Evolutionary conservation across 2,329 filamentous ascomycete species (phyloP).

Genomic region (Colletotrichum salicis): DNA sequence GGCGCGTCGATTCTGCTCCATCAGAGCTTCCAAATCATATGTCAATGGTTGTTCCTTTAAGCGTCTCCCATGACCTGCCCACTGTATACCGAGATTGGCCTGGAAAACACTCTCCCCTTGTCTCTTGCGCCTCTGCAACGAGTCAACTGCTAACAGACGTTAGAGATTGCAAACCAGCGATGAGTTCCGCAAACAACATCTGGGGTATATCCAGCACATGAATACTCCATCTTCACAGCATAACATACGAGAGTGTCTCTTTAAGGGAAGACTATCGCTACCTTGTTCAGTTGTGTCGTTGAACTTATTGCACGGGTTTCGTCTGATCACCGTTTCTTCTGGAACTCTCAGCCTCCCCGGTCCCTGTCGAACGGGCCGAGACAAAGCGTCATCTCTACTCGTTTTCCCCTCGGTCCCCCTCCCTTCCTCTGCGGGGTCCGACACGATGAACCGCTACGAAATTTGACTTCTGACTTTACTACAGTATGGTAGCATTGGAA

Average conservation of each 20-base stretch:
- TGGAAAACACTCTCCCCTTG: background rate
- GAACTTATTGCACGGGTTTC: slow-evolving; percentile 3
- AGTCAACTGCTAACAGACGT: background rate
- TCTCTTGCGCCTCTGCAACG: background rate
- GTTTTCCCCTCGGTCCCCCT: background rate
- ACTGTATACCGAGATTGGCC: too few relatives aligned
- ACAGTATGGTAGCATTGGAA: background rate
- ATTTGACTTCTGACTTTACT: slow-evolving; percentile 1
- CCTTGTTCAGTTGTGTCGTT: background rate
- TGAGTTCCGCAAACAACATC: background rate
- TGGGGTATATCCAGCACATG: background rate
- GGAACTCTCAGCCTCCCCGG: slow-evolving; percentile 8
- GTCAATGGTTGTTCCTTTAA: background rate
- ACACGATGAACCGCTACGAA: background rate
- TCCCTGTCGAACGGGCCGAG: slow-evolving; percentile 33
- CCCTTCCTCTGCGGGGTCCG: slow-evolving; percentile 10
- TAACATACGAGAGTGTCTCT: background rate
- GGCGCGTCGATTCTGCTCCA: background rate
- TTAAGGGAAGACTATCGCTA: background rate
- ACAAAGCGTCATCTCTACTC: slow-evolving; percentile 17
- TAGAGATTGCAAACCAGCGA: background rate
- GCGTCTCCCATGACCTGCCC: background rate
- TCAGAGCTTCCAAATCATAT: slow-evolving; percentile 5
- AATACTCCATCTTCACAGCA: background rate
- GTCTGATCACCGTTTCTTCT: slow-evolving; percentile 12